phyloP scores from a whole-genome alignment of 192 early-diverging fungal species.

The Umbelopsis sp. region DNA sequence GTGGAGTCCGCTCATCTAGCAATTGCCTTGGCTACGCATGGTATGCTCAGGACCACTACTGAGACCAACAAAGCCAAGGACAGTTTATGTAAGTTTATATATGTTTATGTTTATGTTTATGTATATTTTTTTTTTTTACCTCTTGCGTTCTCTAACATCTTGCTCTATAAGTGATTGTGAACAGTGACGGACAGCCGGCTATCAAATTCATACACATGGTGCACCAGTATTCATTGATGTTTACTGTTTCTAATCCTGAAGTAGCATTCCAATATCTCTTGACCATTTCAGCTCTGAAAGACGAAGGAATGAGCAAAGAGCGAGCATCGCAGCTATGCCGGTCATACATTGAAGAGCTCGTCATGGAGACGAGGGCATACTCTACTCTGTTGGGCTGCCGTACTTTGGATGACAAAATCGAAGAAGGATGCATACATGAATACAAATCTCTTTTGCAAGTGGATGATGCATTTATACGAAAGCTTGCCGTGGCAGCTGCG shows the following conservation, averaged over 20 bases:
- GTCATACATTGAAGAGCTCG: conserved; percentile 19
- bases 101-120: neutral
- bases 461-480: conserved; percentile 1
- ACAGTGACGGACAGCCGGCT: neutral
- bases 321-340: conserved; percentile 15
- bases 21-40: conserved; percentile 2
- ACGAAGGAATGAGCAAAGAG: neutral
- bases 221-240: conserved; percentile 7
- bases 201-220: conserved; percentile 1
- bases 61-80: neutral
- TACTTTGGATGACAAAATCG: conserved; percentile 1
- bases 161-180: neutral
- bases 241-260: conserved; percentile 8
- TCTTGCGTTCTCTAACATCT: neutral
- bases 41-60: neutral
- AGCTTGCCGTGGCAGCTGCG: neutral
- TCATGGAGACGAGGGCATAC: conserved; percentile 3
- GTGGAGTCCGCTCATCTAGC: neutral
- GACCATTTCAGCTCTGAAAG: conserved; percentile 4
- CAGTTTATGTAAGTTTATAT: neutral
- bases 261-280: conserved; percentile 9
- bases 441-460: neutral
- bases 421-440: conserved; percentile 10
- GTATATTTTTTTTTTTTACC: no score
- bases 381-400: neutral